phyloP scores from a whole-genome alignment of 169 alveolate genomes.

The Neospora caninum region DNA sequence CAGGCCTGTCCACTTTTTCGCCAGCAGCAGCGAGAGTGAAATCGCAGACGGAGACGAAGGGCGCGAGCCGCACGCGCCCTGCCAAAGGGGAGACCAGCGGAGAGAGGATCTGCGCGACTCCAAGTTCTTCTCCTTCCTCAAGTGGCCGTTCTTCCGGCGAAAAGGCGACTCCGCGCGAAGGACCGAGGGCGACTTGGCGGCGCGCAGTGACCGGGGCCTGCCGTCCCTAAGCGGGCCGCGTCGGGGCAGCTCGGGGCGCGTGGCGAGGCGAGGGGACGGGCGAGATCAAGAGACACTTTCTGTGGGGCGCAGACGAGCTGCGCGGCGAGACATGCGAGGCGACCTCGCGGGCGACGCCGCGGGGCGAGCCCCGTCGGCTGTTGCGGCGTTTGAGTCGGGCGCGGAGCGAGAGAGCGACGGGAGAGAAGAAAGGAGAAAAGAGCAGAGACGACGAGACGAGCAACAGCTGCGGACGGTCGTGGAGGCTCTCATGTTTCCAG shows the following conservation, averaged over 20 bases:
- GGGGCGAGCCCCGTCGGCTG: not conserved
- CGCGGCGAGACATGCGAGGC: not conserved
- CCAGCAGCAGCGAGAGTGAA: not conserved
- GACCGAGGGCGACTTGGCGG: not conserved
- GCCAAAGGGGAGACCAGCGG: not conserved
- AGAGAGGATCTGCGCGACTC: not conserved
- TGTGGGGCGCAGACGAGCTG: not conserved
- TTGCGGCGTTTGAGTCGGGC: not conserved
- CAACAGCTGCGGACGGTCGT: constrained; percentile 17
- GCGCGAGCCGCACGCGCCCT: not conserved
- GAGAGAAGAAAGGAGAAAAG: not conserved
- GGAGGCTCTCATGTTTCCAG: constrained; percentile 23
- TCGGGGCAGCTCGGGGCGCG: not conserved
- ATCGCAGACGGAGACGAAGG: not conserved
- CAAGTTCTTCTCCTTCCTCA: constrained; percentile 10
- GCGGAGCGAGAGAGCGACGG: not conserved
- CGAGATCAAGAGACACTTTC: not conserved
- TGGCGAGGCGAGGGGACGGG: not conserved
- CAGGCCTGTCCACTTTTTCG: not conserved
- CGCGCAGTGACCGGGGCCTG: not conserved
- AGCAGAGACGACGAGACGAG: not conserved
- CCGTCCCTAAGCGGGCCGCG: not conserved
- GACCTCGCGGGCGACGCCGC: not conserved
- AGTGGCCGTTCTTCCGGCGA: constrained; percentile 19
- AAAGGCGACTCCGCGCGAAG: not conserved